Percentiles rank a stretch among this genome's conserved stretches.
phyloP scores from a whole-genome alignment of 2,329 filamentous ascomycete genomes.

The Aspergillus tubingensis region DNA sequence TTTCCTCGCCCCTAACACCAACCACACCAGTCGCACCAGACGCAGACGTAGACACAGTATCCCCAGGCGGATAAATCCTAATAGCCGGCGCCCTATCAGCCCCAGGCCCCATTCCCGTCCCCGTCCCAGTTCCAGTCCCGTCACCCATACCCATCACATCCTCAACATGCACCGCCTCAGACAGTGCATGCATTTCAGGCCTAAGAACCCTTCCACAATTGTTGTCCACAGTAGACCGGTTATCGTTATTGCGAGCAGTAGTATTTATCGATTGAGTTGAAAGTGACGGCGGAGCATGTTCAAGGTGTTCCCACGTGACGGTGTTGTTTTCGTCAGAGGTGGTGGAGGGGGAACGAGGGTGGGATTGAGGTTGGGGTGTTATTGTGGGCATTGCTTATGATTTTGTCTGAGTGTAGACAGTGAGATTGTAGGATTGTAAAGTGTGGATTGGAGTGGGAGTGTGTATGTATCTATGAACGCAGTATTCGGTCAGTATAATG shows the following conservation, averaged over 20 bases:
- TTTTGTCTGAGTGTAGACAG: too few species aligned
- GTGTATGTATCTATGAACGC: too few species aligned
- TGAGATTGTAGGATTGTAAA: neutral
- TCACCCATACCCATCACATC: neutral
- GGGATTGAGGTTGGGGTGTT: too few species aligned
- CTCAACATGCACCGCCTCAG: neutral
- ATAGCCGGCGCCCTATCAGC: neutral
- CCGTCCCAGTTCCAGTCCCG: too few species aligned
- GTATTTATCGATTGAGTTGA: too few species aligned
- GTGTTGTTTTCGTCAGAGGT: slow-evolving; percentile 11
- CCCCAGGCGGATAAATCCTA: neutral
- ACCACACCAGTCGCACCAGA: neutral
- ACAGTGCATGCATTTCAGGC: neutral
- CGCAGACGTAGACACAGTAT: neutral
- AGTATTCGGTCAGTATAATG: too few species aligned
- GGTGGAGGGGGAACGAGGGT: neutral
- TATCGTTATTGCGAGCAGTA: too few species aligned
- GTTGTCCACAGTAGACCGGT: neutral
- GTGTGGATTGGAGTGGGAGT: too few species aligned
- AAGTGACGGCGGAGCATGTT: neutral
- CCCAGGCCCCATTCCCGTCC: neutral
- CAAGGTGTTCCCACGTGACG: slow-evolving; percentile 19
- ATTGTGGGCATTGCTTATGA: too few species aligned
- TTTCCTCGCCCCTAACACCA: too few species aligned
- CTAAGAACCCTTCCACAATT: too few species aligned